These are phyloP conservation scores for Nymphaea thermarum DNA, from an alignment of 164 flowering plant species.

Conservation along the genomic window DNA sequence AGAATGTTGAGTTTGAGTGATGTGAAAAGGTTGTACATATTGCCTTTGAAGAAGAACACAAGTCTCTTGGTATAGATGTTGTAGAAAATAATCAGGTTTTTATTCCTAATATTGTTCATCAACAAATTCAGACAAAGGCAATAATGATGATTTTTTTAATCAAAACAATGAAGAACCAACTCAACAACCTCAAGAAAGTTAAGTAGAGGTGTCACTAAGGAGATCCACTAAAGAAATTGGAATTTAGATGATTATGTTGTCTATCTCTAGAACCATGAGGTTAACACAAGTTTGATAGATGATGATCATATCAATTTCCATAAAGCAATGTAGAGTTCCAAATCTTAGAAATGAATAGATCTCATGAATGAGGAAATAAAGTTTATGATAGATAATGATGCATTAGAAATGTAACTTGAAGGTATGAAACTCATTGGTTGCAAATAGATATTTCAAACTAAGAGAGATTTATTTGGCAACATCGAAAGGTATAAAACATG, in stretches of 20 bases:
- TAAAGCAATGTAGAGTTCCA: too few relatives aligned
- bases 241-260: not conserved
- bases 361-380: too few relatives aligned
- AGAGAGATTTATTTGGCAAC: too few relatives aligned
- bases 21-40: too few relatives aligned
- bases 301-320: too few relatives aligned
- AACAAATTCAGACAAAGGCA: not conserved
- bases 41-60: not conserved
- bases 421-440: too few relatives aligned
- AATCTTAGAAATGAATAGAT: too few relatives aligned
- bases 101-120: not conserved
- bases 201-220: not conserved
- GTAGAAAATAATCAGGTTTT: not conserved
- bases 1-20: not conserved
- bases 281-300: not conserved
- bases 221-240: not conserved
- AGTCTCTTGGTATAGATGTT: not conserved
- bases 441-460: too few relatives aligned
- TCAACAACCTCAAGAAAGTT: not conserved
- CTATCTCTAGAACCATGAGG: conserved; percentile 1
- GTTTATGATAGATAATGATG: too few relatives aligned
- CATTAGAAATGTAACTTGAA: too few relatives aligned
- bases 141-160: not conserved
- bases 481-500: too few relatives aligned
- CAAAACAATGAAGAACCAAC: not conserved